A percentile compares a stretch with the other conserved stretches of the same genome.
Conservation (phyloP, 371 early-diverging fungal genomes). For the Mucor mucedo region DNA sequence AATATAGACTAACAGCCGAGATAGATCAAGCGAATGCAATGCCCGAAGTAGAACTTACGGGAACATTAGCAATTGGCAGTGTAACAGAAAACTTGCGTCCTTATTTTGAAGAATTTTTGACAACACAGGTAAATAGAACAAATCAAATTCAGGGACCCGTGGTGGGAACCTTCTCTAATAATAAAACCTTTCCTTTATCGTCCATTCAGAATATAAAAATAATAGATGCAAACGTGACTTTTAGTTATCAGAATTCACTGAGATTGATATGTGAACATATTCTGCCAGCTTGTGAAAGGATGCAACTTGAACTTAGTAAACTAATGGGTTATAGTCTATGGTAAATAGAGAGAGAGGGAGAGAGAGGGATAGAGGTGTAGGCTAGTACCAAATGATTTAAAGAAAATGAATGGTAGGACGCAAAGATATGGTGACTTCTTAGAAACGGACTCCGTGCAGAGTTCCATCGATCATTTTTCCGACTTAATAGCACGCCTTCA, state of each 20-base stretch:
- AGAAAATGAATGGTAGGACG: conserved; percentile 12
- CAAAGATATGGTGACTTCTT: conserved; percentile 27
- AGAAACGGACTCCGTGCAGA: conserved; percentile 10
- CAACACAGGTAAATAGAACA: conserved; percentile 20
- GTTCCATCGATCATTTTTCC: conserved; percentile 7
- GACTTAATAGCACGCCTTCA: conserved; percentile 7
- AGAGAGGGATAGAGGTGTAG: too few species aligned
- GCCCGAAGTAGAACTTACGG: conserved; percentile 31
- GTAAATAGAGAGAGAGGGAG: conserved; percentile 2
- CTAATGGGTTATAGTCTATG: conserved; percentile 28
- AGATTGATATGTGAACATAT: conserved; percentile 18
- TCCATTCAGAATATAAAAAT: conserved; percentile 12
- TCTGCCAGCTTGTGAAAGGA: conserved; percentile 26
- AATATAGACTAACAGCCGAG: too few species aligned
- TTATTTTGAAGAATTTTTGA: conserved; percentile 21
- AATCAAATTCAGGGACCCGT: background rate
- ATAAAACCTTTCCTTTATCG: background rate
- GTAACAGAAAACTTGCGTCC: conserved; percentile 13
- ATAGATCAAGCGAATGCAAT: conserved; percentile 18
- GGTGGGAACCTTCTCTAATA: background rate
- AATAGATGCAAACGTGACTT: conserved; percentile 17
- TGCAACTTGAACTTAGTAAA: conserved; percentile 22
- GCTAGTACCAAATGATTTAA: background rate
- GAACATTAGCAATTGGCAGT: conserved; percentile 24
- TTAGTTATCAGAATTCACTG: conserved; percentile 18